Base-by-base conservation (phyloP, 1,139 yeast genomes). In the Pneumocystis wakefieldiae region DNA sequence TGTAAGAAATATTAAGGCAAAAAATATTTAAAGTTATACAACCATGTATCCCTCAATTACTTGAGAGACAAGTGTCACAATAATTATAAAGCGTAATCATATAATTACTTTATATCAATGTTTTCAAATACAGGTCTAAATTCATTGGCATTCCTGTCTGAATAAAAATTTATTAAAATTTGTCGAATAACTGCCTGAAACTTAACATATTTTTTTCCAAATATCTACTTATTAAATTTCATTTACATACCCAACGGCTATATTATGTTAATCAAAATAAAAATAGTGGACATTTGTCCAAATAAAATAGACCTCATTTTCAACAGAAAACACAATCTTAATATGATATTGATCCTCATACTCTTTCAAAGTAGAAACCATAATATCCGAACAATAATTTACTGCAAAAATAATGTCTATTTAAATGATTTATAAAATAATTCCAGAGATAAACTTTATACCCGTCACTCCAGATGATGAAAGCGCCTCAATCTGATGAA, bases 331-430 rank as follows among this genome's bases (percentile, higher is more conserved):
- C 66, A 97, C 90, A 77, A 94, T 94, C 72, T 81, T 80, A 70
- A 94, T 96, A 76, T 97, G 97, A 77, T 88, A 92, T 76, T 86
- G 90, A 74, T 86, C 81, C 79, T 92, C 98, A 83, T 91, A 94
- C 78, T 91, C 83, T 65, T 91, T 82, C 74, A 94, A 83, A 68
- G 97, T 86, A 68, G 89, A 85, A 68, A 92, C 97, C 99, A 94
- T 94, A 69, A 90, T 96, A 79, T 94, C 98, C 67, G 99, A 98
- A 77, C 97, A 87, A 83, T 94, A 94, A 84, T 92, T 94, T 72
- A 94, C 99, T 67, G 99, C 99, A 72, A 94, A 80, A 62, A 94
- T 98, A 72, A 94, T 91, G 77, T 94, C 99, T 57, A 55, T n/a
- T 10, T 19, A 37, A 28, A 10, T 57, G 5, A 3, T 32, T 37